A percentile compares a stretch with the other conserved stretches of the same genome.
phyloP scores from a whole-genome alignment of 192 early-diverging fungal genomes.

The Spinellus fusiger region DNA sequence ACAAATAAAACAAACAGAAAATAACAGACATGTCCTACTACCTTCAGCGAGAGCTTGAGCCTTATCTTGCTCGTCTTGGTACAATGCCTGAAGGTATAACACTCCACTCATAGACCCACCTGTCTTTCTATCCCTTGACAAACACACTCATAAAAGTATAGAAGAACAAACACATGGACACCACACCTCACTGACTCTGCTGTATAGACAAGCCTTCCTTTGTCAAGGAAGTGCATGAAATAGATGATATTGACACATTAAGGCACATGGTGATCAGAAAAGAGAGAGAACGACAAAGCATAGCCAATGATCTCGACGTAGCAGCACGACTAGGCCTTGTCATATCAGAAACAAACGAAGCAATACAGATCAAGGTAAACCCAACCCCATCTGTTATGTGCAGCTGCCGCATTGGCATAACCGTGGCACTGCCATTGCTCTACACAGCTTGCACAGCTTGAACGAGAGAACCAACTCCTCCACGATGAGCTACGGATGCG shows the following conservation, averaged over 20 bases:
- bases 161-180: not conserved
- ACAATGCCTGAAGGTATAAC: conserved; percentile 25
- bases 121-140: not conserved
- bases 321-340: conserved; percentile 56
- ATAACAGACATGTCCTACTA: conserved; percentile 7
- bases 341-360: conserved; percentile 47
- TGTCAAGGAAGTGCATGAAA: conserved; percentile 34
- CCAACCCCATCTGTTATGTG: not conserved
- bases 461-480: conserved; percentile 25
- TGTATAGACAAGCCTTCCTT: conserved; percentile 29
- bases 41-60: conserved; percentile 16
- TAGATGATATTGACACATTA: conserved; percentile 40
- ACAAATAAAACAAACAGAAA: not conserved
- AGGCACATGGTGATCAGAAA: conserved; percentile 48
- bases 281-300: conserved; percentile 47
- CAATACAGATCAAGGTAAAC: conserved; percentile 43
- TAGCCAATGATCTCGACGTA: conserved; percentile 47
- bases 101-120: not conserved
- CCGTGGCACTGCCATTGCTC: not conserved
- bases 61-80: conserved; percentile 26
- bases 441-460: conserved; percentile 26
- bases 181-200: not conserved
- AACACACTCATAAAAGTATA: not conserved
- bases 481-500: conserved; percentile 12
- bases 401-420: conserved; percentile 3